These are phyloP conservation scores for Apiotrichum gamsii DNA, from an alignment of 1,284 basidiomycete species.

Conservation along the genomic window DNA sequence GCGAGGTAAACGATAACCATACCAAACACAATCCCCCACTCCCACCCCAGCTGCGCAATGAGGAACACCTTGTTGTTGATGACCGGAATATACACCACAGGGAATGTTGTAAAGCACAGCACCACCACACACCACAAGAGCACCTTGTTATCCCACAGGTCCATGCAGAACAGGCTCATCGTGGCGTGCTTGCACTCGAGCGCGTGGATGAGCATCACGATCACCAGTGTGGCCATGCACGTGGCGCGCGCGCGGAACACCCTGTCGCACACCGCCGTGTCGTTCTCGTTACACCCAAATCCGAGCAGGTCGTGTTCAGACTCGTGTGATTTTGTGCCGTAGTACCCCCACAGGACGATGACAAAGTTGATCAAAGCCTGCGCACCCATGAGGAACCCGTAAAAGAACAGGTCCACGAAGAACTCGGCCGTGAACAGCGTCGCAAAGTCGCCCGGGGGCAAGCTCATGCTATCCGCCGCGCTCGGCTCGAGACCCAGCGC, in stretches of 20 bases:
- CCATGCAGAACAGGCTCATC: conserved; percentile 49
- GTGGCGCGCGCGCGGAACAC: conserved; percentile 57
- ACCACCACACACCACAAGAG: conserved; percentile 51
- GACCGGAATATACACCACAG: conserved; percentile 45
- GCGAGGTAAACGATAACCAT: conserved; percentile 41
- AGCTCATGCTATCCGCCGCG: conserved; percentile 56
- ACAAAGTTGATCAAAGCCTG: conserved; percentile 53
- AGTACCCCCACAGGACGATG: conserved; percentile 56
- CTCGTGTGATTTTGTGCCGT: too few species aligned
- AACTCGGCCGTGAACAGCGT: conserved; percentile 54
- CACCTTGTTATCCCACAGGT: conserved; percentile 54
- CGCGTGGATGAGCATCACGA: conserved; percentile 49
- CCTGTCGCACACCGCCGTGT: conserved; percentile 22
- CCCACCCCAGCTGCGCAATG: conserved; percentile 37
- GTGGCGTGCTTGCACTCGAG: conserved; percentile 46
- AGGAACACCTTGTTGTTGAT: conserved; percentile 47
- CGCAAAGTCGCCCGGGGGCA: conserved; percentile 53
- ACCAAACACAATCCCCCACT: conserved; percentile 47
- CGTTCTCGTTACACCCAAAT: conserved; percentile 54
- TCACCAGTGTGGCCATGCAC: conserved; percentile 54
- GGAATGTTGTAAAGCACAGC: conserved; percentile 39
- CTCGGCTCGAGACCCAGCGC: conserved; percentile 60
- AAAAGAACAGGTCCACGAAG: conserved; percentile 57
- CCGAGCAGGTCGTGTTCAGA: too few species aligned
- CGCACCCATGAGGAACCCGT: conserved; percentile 60